Percentiles rank a stretch among this genome's conserved stretches.
Conservation (phyloP, 2,329 filamentous ascomycete species). For the Microdochium bolleyi region DNA sequence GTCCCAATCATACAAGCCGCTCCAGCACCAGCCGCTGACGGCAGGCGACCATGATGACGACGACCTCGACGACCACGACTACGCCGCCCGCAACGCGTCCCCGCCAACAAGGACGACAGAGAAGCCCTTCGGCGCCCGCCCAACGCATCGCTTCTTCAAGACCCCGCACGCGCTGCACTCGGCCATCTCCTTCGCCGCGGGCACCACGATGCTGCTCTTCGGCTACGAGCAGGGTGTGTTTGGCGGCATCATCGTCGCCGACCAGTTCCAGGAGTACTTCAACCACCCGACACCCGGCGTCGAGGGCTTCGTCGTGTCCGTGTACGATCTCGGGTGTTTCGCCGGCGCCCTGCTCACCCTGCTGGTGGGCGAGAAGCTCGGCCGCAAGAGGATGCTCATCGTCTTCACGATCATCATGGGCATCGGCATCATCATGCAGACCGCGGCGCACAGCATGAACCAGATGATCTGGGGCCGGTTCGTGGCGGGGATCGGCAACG, state of each 20-base stretch:
- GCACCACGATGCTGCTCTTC: conserved; percentile 2
- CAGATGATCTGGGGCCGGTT: conserved; percentile 5
- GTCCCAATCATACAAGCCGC: background rate
- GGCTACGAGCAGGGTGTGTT: conserved; percentile 8
- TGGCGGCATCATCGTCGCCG: conserved; percentile 4
- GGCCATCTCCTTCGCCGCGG: conserved; percentile 4
- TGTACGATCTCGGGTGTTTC: conserved; percentile 7
- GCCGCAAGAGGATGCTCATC: conserved; percentile 6
- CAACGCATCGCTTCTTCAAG: background rate
- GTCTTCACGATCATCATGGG: conserved; percentile 4
- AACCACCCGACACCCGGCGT: conserved; percentile 1
- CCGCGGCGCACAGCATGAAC: conserved; percentile 1
- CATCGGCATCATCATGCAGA: conserved; percentile 3
- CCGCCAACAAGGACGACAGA: background rate
- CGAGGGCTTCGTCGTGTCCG: conserved; percentile 4
- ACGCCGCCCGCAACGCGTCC: background rate
- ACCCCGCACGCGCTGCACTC: conserved; percentile 1
- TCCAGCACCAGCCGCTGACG: background rate
- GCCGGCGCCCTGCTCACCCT: conserved; percentile 3
- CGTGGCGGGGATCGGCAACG: conserved; percentile 4
- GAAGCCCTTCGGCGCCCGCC: background rate
- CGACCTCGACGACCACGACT: background rate
- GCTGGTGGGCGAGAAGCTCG: conserved; percentile 3
- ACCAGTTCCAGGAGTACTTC: conserved; percentile 3
- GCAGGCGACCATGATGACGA: background rate